phyloP scores from a whole-genome alignment of 2,329 filamentous ascomycete species.

The Byssoonygena ceratinophila region DNA sequence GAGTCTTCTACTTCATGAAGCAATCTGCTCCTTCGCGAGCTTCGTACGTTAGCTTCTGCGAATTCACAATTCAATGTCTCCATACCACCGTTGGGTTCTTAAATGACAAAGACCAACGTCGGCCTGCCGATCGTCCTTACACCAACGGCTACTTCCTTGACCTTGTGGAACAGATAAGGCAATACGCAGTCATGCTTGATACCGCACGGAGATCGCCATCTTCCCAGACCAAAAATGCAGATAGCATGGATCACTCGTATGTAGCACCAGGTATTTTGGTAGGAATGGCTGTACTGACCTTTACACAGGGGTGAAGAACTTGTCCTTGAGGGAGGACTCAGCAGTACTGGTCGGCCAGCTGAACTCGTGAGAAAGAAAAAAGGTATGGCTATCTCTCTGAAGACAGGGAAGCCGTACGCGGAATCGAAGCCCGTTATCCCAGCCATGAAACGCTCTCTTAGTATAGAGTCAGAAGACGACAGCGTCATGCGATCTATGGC shows the following conservation, averaged over 20 bases:
- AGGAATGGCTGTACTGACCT: slow-evolving; percentile 29
- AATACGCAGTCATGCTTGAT: slow-evolving; percentile 77
- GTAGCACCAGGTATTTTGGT: slow-evolving; percentile 19
- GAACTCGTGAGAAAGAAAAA: slow-evolving; percentile 75
- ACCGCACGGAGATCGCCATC: slow-evolving; percentile 55
- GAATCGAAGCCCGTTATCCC: slow-evolving; percentile 23
- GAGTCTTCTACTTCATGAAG: slow-evolving; percentile 44
- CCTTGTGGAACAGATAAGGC: slow-evolving; percentile 81
- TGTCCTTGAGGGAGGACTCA: slow-evolving; percentile 68
- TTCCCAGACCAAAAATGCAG: slow-evolving; percentile 22
- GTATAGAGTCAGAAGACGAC: slow-evolving; percentile 55
- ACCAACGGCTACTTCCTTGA: slow-evolving; percentile 96
- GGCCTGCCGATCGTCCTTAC: slow-evolving; percentile 78
- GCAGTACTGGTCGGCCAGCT: slow-evolving; percentile 68
- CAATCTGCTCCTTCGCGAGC: slow-evolving; percentile 57
- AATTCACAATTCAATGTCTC: slow-evolving; percentile 80
- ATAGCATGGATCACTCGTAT: slow-evolving; percentile 45
- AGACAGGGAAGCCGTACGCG: slow-evolving; percentile 56
- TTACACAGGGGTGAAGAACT: slow-evolving; percentile 55
- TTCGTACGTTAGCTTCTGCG: slow-evolving; percentile 78
- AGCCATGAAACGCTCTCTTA: slow-evolving; percentile 44
- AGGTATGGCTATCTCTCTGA: slow-evolving; percentile 61
- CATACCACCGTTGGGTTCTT: slow-evolving; percentile 80
- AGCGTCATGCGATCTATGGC: slow-evolving; percentile 90
- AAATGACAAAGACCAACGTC: slow-evolving; percentile 73